Percentiles rank a stretch among this genome's conserved stretches.
Conservation (phyloP, 805 yeast species). For the Barnettozyma pratensis region DNA sequence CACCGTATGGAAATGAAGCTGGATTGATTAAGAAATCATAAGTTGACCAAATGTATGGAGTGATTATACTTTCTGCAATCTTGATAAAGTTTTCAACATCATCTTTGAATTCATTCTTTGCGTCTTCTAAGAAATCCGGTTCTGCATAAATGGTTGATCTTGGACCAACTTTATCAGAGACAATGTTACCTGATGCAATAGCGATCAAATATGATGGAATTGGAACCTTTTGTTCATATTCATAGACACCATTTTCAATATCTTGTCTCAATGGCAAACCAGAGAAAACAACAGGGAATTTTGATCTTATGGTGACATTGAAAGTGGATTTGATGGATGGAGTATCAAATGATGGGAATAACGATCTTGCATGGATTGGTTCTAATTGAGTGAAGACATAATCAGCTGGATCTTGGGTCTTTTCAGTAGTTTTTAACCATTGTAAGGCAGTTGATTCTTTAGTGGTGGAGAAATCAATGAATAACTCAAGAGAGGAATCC, state of each 20-base stretch:
- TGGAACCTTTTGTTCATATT: slow-evolving; percentile 70
- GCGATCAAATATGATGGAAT: slow-evolving; percentile 83
- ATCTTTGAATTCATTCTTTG: slow-evolving; percentile 73
- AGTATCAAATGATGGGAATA: slow-evolving; percentile 89
- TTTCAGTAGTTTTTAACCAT: slow-evolving; percentile 54
- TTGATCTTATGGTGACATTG: slow-evolving; percentile 52
- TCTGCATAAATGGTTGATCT: slow-evolving; percentile 80
- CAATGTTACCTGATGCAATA: slow-evolving; percentile 78
- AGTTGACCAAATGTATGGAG: slow-evolving; percentile 78
- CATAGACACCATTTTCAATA: slow-evolving; percentile 28
- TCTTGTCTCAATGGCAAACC: slow-evolving; percentile 41
- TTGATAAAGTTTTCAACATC: slow-evolving; percentile 78
- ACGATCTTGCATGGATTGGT: slow-evolving; percentile 84
- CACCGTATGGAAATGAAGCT: slow-evolving; percentile 78
- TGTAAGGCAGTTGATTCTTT: slow-evolving; percentile 77
- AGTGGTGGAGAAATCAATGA: slow-evolving; percentile 64
- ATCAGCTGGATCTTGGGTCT: slow-evolving; percentile 49
- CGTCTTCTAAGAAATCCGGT: slow-evolving; percentile 58
- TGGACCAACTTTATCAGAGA: slow-evolving; percentile 69
- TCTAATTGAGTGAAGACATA: slow-evolving; percentile 81
- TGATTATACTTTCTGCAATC: slow-evolving; percentile 72
- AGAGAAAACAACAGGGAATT: slow-evolving; percentile 66
- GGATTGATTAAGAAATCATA: slow-evolving; percentile 82
- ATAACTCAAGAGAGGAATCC: slow-evolving; percentile 23
- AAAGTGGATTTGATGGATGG: slow-evolving; percentile 75